phyloP scores from a whole-genome alignment of 192 early-diverging fungal species.

The Linnemannia elongata region DNA sequence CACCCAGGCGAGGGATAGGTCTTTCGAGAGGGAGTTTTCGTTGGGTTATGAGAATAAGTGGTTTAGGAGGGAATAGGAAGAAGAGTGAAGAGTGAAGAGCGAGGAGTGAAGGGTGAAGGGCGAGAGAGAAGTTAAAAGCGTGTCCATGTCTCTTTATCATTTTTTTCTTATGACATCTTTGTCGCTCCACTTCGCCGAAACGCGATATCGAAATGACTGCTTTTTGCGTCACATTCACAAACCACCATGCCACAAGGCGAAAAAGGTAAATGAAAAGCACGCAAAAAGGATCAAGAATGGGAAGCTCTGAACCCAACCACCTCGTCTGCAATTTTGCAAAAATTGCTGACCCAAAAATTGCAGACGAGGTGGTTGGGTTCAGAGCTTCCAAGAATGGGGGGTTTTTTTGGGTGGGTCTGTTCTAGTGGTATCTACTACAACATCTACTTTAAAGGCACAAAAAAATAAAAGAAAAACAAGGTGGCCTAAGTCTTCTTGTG shows the following conservation, averaged over 20 bases:
- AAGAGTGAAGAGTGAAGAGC: background rate
- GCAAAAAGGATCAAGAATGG: too few species aligned
- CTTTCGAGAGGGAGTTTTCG: background rate
- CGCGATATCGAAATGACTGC: too few species aligned
- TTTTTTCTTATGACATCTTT: background rate
- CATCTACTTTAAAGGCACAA: background rate
- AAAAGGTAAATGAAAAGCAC: too few species aligned
- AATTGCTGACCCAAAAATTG: too few species aligned
- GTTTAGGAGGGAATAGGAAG: background rate
- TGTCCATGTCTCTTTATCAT: background rate
- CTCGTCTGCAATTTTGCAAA: too few species aligned
- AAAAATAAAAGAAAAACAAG: background rate
- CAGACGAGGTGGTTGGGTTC: too few species aligned
- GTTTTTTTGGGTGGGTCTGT: background rate
- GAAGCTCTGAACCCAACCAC: too few species aligned
- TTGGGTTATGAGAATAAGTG: background rate
- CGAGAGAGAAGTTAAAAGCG: too few species aligned
- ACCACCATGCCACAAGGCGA: too few species aligned
- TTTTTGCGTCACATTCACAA: too few species aligned
- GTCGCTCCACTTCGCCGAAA: background rate
- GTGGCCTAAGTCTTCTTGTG: constrained; percentile 44
- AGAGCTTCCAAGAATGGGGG: too few species aligned
- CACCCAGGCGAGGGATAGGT: background rate
- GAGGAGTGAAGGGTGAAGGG: background rate
- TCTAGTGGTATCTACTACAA: background rate